phyloP scores from a whole-genome alignment of 164 flowering plant species.

The Liriodendron chinense region DNA sequence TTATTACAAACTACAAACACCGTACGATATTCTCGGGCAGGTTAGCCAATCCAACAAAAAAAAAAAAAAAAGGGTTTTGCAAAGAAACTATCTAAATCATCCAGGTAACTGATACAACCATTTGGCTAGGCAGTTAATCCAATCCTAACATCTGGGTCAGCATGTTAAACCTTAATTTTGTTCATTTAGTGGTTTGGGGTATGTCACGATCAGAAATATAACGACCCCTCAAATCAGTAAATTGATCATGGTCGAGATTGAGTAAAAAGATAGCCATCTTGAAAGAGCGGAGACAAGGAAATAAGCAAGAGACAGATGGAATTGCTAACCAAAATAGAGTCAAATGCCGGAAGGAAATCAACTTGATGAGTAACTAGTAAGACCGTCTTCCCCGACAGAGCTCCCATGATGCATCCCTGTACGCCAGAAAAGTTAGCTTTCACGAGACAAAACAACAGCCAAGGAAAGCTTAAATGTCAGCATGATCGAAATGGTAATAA shows the following conservation, averaged over 20 bases:
- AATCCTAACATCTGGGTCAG: not conserved
- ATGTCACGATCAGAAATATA: too few relatives aligned
- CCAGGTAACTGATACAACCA: not conserved
- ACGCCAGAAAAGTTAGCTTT: conserved; percentile 12
- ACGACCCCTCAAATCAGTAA: not conserved
- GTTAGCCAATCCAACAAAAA: too few relatives aligned
- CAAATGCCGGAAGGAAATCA: conserved; percentile 83
- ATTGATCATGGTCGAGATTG: not conserved
- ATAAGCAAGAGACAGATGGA: not conserved
- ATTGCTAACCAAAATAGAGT: conserved; percentile 67
- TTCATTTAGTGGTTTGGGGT: not conserved
- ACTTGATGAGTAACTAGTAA: conserved; percentile 98
- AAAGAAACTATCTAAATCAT: not conserved
- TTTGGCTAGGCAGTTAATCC: too few relatives aligned
- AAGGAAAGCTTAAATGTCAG: not conserved
- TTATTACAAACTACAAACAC: not conserved
- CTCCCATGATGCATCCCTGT: conserved; percentile 86
- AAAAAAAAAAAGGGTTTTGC: not conserved
- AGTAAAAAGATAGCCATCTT: not conserved
- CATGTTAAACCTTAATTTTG: not conserved
- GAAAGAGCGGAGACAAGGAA: not conserved
- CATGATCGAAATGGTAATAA: not conserved
- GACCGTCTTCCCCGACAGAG: too few relatives aligned
- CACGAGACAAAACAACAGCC: not conserved
- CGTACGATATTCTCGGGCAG: not conserved